Conservation (phyloP, 257 asterid species). For the Ligustrum vulgare region DNA sequence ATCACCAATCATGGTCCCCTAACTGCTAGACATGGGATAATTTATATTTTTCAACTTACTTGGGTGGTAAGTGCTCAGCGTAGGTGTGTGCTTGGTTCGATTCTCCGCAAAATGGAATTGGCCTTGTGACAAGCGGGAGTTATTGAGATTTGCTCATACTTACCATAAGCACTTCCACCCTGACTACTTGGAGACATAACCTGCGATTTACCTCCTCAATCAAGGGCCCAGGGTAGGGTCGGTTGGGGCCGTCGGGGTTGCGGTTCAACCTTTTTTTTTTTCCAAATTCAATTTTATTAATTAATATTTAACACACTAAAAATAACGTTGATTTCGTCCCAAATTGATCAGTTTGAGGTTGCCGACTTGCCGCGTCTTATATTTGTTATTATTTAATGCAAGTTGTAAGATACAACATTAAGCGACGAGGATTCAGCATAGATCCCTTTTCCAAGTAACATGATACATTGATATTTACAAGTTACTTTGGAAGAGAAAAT, state of each 20-base stretch:
- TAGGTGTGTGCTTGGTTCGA: too few relatives aligned
- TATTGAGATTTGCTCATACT: too few relatives aligned
- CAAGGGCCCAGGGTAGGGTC: too few relatives aligned
- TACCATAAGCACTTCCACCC: too few relatives aligned
- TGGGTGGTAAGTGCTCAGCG: too few relatives aligned
- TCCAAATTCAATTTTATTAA: not conserved
- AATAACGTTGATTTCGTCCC: not conserved
- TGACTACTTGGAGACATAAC: too few relatives aligned
- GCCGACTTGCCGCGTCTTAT: not conserved
- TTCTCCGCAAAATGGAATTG: too few relatives aligned
- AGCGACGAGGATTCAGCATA: not conserved
- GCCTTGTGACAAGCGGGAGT: too few relatives aligned
- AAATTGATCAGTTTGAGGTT: not conserved
- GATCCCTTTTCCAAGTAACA: not conserved
- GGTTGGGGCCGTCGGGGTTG: too few relatives aligned
- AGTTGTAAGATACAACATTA: not conserved
- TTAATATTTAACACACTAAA: not conserved
- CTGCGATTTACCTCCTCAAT: too few relatives aligned
- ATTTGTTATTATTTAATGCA: not conserved
- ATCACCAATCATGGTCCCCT: constrained; percentile 25
- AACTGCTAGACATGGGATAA: constrained; percentile 16
- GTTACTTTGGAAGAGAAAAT: not conserved
- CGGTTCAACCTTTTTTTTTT: too few relatives aligned
- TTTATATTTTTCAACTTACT: not conserved
- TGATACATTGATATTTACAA: not conserved